These are phyloP conservation scores for Syzygium jambos DNA, from an alignment of 345 rosid genomes.

Conservation along the genomic window DNA sequence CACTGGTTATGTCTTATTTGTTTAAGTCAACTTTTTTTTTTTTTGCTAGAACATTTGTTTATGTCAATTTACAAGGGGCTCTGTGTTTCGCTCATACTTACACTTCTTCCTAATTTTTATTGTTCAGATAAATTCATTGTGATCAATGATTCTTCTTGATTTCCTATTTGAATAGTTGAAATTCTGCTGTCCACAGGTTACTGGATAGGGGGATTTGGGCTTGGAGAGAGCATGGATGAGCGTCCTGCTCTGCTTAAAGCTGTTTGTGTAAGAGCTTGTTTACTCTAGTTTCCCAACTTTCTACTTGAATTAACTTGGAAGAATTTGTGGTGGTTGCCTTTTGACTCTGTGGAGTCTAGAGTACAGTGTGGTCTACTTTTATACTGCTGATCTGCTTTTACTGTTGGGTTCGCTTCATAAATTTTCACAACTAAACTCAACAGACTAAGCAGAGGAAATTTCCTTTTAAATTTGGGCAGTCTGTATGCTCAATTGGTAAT, in stretches of 20 bases:
- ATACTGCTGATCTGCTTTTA: not conserved
- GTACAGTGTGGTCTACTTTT: not conserved
- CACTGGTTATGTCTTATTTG: not conserved
- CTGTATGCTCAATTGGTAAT: not conserved
- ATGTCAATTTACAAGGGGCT: not conserved
- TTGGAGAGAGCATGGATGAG: constrained; percentile 71
- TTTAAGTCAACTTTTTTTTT: not conserved
- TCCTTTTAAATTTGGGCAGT: not conserved
- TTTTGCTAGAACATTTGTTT: not conserved
- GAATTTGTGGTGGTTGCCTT: not conserved
- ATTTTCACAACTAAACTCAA: not conserved
- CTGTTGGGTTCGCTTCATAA: not conserved
- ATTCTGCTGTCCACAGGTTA: constrained; percentile 32
- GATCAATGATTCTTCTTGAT: not conserved
- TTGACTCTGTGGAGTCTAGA: not conserved
- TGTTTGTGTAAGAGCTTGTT: constrained; percentile 33
- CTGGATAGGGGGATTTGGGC: constrained; percentile 81
- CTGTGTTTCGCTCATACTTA: not conserved
- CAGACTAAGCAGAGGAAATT: not conserved
- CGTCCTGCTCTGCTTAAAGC: constrained; percentile 48
- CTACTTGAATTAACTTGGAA: not conserved
- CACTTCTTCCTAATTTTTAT: not conserved
- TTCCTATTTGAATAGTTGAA: not conserved
- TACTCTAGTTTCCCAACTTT: not conserved
- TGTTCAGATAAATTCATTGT: not conserved